Conservation (phyloP, 371 early-diverging fungal species). For the Haplosporangium sp. region DNA sequence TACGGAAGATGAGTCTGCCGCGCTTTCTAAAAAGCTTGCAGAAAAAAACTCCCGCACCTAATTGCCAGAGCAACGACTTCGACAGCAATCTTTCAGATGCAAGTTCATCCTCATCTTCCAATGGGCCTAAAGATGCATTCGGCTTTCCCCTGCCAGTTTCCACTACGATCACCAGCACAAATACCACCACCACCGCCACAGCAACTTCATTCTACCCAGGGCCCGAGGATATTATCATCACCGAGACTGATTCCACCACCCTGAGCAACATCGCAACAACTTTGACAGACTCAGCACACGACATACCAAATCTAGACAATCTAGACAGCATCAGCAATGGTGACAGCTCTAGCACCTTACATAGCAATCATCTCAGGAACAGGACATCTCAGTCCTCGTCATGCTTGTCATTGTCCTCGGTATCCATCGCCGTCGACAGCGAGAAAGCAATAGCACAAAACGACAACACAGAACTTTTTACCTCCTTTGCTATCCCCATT, state of each 20-base stretch:
- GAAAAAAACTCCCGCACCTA: conserved; percentile 13
- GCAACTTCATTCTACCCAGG: background rate
- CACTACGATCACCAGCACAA: conserved; percentile 2
- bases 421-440: background rate
- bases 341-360: background rate
- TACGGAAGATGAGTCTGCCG: conserved; percentile 30
- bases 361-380: background rate
- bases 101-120: conserved; percentile 24
- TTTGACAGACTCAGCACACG: background rate
- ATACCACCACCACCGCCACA: background rate
- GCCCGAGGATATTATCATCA: conserved; percentile 6
- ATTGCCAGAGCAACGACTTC: background rate
- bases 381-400: conserved; percentile 6
- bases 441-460: too few species aligned
- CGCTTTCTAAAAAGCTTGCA: conserved; percentile 34
- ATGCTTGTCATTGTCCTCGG: conserved; percentile 4
- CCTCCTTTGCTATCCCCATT: conserved; percentile 5
- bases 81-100: conserved; percentile 22
- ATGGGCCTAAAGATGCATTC: conserved; percentile 28
- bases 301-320: background rate
- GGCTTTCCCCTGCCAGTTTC: conserved; percentile 45
- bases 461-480: too few species aligned
- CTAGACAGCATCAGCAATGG: background rate
- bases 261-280: background rate
- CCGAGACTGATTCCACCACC: background rate